Evolutionary conservation across 441 rosid genomes (phyloP), one percentile per base, ranked within the genome.

Genomic region (Omphalea diandra): DNA sequence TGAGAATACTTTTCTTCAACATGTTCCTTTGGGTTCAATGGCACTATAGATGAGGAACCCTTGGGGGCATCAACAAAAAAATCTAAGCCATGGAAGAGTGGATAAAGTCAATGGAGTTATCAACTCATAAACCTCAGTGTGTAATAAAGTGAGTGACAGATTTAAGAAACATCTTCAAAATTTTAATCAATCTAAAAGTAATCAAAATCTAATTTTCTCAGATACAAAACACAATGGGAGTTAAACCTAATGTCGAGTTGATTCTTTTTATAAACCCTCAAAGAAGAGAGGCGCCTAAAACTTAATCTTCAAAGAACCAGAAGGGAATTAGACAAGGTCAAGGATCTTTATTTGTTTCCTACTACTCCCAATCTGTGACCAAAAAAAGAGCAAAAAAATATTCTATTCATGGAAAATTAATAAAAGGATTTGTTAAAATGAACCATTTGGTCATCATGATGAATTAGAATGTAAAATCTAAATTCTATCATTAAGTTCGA

Each of bases 11-110:
- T 44, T 70, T 79, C 82, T 76, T 76, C 69, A 58, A 5, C 60
- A 67, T 64, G 78, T 65, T 68, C 73, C 35, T 58, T 56, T 36
- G 68, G 65, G 18, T 66, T 81, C 76, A 71, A 20, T 63, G 75
- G 40, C 32, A 41, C 7, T 0, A 74, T 61, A 15, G 63, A 75
- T 61, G 76, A 75, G 15, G 69, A 73, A 63, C 63, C 53, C 67
- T 65, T 67, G 32, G 70, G 62, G 53, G 71, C 33, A 68, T 71
- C 72, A 50, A 70, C 63, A 59, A 66, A 27, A 71, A 63, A 73
- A 9, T 76, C 83, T 77, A 53, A 29, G 57, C 70, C 47, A 44
- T 22, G 46, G 10, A 47, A 35, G 43, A 32, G 7, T 0, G 2
- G 24, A 0, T 17, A 32, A 22, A 15, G 27, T 17, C 24, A 49